Base-by-base conservation (phyloP, 495 filamentous ascomycete species). In the Aspergillus hancockii region DNA sequence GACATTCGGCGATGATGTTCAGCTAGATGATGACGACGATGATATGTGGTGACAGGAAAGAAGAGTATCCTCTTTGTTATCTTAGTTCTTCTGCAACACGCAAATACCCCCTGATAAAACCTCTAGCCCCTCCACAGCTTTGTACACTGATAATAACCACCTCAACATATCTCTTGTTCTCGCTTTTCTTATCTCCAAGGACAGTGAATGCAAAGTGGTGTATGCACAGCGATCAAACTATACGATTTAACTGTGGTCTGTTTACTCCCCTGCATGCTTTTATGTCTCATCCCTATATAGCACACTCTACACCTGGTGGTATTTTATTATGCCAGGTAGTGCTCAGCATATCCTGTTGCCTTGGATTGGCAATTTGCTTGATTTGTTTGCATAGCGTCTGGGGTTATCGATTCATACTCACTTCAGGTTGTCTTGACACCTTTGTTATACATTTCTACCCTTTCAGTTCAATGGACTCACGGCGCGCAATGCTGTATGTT, bases 1-100 rank as follows among this genome's bases (percentile, higher is more conserved):
- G 52, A 74, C 80, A 31, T 81, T 82, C 61, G 79, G 79, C 21
- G 77, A 81, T 47, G 75, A 81, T 58, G 72, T 71, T 50, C 76
- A 79, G 58, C 64, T 79, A 57, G 71, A 79, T 54, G 75, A 77
- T 47, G 79, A 84, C 59, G 80, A 76, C 55, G 80, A 84, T 55
- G 79, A 81, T 63, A 84, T 84, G 81, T 84, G 80, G 80, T 83
- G 72, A 82, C 54, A 60, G 57, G 59, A 55, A 69, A 34, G 55
- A 60, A 61, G 63, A 62, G 52, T 52, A 30, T 61, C 30, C 57
- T 64, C 63, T 49, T 58, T 69, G 56, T 60, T 65, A 58, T 62
- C 65, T 69, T 61, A 60, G 52, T 61, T 68, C 61, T 70, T 70
- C 58, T 68, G 61, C 66, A 67, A 57, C 64, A 54, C 65, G 70